A percentile compares a stretch with the other conserved stretches of the same genome.
Evolutionary conservation across 306 rosid genomes (phyloP).

Genomic region (Macrotyloma uniflorum): DNA sequence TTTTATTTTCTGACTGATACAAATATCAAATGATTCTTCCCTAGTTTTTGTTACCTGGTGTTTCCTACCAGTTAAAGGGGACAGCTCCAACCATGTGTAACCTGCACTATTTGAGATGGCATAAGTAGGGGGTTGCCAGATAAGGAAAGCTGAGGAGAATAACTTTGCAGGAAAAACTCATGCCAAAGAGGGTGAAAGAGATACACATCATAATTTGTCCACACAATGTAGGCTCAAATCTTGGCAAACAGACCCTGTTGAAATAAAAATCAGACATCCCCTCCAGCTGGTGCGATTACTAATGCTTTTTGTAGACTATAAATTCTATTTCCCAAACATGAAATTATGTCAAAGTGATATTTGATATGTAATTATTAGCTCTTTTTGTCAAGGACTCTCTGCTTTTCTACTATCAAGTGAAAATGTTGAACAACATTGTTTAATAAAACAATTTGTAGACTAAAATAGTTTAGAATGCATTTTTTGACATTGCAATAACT

Average conservation of each 20-base stretch:
- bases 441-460: constrained; percentile 8
- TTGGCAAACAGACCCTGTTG: background rate
- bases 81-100: constrained; percentile 86
- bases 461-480: constrained; percentile 13
- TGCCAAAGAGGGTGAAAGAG: background rate
- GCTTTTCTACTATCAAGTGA: constrained; percentile 15
- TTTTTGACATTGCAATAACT: constrained; percentile 17
- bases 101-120: constrained; percentile 57
- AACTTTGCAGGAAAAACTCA: constrained; percentile 17
- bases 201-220: background rate
- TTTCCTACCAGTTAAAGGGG: constrained; percentile 91
- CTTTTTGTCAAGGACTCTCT: background rate
- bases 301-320: background rate
- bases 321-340: constrained; percentile 3
- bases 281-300: background rate
- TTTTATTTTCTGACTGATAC: constrained; percentile 11
- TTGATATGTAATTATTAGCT: constrained; percentile 10
- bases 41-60: constrained; percentile 71
- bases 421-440: constrained; percentile 22
- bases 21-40: constrained; percentile 18
- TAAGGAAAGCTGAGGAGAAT: background rate
- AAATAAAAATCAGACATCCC: background rate
- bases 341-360: constrained; percentile 6
- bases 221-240: constrained; percentile 13
- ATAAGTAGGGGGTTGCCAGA: constrained; percentile 29